A percentile compares a stretch with the other conserved stretches of the same genome.
Evolutionary conservation across 176 grass and related monocot genomes (phyloP).

Genomic region (Musa troglodytarum): DNA sequence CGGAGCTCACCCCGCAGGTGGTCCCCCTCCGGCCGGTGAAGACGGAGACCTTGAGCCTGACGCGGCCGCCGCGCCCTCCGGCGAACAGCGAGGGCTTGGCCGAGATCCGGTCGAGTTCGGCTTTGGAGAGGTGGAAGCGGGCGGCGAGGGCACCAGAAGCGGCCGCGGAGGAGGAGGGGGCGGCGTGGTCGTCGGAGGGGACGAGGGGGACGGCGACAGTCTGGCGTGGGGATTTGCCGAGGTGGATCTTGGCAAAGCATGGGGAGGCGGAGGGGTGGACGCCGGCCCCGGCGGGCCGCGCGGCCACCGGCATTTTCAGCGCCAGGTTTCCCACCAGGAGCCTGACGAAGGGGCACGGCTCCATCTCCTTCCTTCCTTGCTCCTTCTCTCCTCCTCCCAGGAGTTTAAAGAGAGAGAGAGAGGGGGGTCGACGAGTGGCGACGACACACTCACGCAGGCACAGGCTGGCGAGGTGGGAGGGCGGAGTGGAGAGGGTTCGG

Average conservation of each 20-base stretch:
- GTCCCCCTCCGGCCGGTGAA: conserved; percentile 70
- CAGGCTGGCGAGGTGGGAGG: background rate
- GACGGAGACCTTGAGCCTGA: conserved; percentile 56
- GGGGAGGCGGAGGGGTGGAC: conserved; percentile 58
- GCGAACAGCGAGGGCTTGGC: conserved; percentile 56
- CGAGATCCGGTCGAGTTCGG: conserved; percentile 53
- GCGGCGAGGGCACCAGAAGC: conserved; percentile 11
- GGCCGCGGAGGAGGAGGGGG: background rate
- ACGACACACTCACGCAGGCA: background rate
- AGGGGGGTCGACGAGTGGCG: background rate
- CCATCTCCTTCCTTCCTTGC: conserved; percentile 21
- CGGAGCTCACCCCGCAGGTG: conserved; percentile 61
- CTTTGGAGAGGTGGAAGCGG: conserved; percentile 2
- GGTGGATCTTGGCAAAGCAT: conserved; percentile 79
- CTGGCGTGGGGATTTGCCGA: conserved; percentile 59
- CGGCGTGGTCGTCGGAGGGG: conserved; percentile 11
- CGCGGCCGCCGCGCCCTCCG: conserved; percentile 18
- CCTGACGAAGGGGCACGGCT: conserved; percentile 92
- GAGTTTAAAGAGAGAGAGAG: background rate
- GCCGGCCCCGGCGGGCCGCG: conserved; percentile 29
- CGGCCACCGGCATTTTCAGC: conserved; percentile 49
- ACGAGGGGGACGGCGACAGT: conserved; percentile 35
- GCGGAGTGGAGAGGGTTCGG: background rate
- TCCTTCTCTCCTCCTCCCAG: background rate
- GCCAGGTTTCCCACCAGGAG: conserved; percentile 79